These are phyloP conservation scores for Metschnikowia hibisci DNA, from an alignment of 805 yeast species.

Conservation along the genomic window DNA sequence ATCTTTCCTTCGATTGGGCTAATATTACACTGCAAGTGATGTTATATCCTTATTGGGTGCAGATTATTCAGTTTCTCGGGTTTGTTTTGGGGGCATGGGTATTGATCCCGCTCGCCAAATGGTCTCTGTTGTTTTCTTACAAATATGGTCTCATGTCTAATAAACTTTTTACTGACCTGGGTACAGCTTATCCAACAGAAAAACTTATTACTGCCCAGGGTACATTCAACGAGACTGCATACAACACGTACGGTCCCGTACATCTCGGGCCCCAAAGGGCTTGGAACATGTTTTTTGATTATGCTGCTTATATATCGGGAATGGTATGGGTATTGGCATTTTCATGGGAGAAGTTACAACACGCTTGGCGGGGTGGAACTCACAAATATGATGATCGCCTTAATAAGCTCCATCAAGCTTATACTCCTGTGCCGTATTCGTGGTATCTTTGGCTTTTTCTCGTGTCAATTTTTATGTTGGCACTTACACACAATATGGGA, in stretches of 20 bases:
- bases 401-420: constrained; percentile 36
- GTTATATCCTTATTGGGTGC: constrained; percentile 52
- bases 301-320: constrained; percentile 50
- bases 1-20: constrained; percentile 50
- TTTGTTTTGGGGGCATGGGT: constrained; percentile 48
- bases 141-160: constrained; percentile 47
- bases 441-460: constrained; percentile 41
- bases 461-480: constrained; percentile 21
- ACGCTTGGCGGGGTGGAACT: constrained; percentile 8
- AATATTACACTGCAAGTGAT: constrained; percentile 48
- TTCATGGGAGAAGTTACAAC: constrained; percentile 23
- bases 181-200: constrained; percentile 40
- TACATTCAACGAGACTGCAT: constrained; percentile 43
- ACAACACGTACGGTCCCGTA: constrained; percentile 42
- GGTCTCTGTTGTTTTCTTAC: constrained; percentile 32
- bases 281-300: constrained; percentile 51
- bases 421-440: constrained; percentile 39
- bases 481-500: constrained; percentile 12
- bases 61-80: constrained; percentile 44
- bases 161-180: constrained; percentile 33
- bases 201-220: constrained; percentile 39
- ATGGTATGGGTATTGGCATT: constrained; percentile 42
- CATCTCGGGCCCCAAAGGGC: constrained; percentile 46
- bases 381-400: constrained; percentile 38
- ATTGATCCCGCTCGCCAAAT: constrained; percentile 45